Conservation (phyloP, 2,329 filamentous ascomycete genomes). For the Aspergillaceae sp. region DNA sequence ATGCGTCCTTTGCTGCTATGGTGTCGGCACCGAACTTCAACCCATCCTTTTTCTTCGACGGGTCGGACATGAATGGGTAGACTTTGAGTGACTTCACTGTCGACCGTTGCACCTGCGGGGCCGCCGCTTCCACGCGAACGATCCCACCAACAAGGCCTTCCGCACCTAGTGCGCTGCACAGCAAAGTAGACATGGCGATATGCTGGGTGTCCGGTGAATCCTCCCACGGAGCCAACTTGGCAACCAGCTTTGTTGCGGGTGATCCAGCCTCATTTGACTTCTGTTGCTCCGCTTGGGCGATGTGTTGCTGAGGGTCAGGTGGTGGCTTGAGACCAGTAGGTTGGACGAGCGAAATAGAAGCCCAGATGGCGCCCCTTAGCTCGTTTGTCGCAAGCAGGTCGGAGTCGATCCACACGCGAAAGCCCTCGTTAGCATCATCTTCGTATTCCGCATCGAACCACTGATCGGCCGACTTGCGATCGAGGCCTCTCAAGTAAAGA, state of each 20-base stretch:
- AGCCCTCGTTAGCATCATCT: constrained; percentile 46
- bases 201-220: constrained; percentile 77
- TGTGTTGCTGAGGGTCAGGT: constrained; percentile 58
- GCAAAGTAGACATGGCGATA: constrained; percentile 64
- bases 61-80: constrained; percentile 62
- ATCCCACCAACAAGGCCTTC: constrained; percentile 73
- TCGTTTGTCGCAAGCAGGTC: constrained; percentile 64
- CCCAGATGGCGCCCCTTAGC: constrained; percentile 68
- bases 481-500: constrained; percentile 72
- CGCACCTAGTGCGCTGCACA: constrained; percentile 66
- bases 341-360: constrained; percentile 74
- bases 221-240: constrained; percentile 68
- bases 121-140: constrained; percentile 76
- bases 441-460: constrained; percentile 67
- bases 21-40: constrained; percentile 84
- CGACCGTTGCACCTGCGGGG: constrained; percentile 59
- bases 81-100: constrained; percentile 63
- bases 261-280: constrained; percentile 49
- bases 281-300: constrained; percentile 58
- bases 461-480: constrained; percentile 58
- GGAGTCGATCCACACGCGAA: constrained; percentile 78
- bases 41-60: constrained; percentile 52
- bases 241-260: constrained; percentile 61
- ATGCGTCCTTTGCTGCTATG: constrained; percentile 69
- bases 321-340: constrained; percentile 67